phyloP scores from a whole-genome alignment of 345 rosid genomes.

The Salix purpurea region DNA sequence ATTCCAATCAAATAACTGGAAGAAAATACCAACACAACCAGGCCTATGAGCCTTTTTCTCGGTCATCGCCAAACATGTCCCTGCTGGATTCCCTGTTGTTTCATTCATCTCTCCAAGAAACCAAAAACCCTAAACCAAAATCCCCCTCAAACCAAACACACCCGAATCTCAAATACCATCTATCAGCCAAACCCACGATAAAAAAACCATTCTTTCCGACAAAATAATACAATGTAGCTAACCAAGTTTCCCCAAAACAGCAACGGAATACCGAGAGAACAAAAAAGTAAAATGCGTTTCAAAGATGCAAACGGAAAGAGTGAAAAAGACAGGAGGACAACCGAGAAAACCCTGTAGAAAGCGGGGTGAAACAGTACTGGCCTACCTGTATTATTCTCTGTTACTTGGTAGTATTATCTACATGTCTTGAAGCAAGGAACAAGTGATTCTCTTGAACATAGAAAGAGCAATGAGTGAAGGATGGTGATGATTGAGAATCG shows the following conservation, averaged over 20 bases:
- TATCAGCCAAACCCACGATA: conserved; percentile 18
- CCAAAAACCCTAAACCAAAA: conserved; percentile 12
- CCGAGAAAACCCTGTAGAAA: not conserved
- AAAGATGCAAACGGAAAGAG: conserved; percentile 16
- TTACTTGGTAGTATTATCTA: not conserved
- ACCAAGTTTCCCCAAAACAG: not conserved
- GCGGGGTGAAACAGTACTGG: not conserved
- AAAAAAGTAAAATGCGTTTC: conserved; percentile 7
- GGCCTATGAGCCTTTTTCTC: conserved; percentile 62
- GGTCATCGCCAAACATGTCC: conserved; percentile 51
- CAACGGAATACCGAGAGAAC: not conserved
- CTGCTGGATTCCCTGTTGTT: conserved; percentile 26
- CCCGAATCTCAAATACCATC: conserved; percentile 8
- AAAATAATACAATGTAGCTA: conserved; percentile 24
- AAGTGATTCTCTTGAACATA: conserved; percentile 21
- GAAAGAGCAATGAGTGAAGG: not conserved
- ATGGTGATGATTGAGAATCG: conserved; percentile 2
- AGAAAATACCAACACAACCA: conserved; percentile 86
- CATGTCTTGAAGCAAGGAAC: conserved; percentile 31
- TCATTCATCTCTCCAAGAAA: conserved; percentile 47
- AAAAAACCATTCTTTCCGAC: conserved; percentile 1
- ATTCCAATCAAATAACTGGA: conserved; percentile 90
- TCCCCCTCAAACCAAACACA: conserved; percentile 2
- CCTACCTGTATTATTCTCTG: not conserved
- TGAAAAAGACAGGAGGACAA: conserved; percentile 20